These are phyloP conservation scores for Phlegmacium glaucopus DNA, from an alignment of 768 basidiomycete genomes.

Conservation along the genomic window DNA sequence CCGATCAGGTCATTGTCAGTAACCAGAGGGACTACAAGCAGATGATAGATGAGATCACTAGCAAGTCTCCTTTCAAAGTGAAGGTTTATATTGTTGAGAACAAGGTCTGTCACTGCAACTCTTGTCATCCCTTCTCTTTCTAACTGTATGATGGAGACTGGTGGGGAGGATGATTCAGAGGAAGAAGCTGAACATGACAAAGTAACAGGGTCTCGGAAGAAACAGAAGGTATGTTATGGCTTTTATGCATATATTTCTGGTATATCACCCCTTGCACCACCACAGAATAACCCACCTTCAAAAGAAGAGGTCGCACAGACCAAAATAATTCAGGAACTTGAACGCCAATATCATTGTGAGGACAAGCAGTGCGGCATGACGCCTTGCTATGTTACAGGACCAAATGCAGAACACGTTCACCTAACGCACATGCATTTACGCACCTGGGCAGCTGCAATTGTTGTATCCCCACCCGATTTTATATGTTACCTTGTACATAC, in stretches of 20 bases:
- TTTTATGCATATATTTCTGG: neutral
- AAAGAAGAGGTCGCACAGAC: slow-evolving; percentile 3
- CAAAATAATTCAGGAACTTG: slow-evolving; percentile 2
- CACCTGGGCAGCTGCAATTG: slow-evolving; percentile 12
- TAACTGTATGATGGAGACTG: neutral
- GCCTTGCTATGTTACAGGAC: slow-evolving; percentile 4
- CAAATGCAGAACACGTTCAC: slow-evolving; percentile 8
- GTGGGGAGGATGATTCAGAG: slow-evolving; percentile 1
- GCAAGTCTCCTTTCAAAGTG: neutral
- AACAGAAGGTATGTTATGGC: neutral
- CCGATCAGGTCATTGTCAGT: neutral
- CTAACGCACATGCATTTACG: slow-evolving; percentile 10
- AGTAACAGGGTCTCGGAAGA: neutral
- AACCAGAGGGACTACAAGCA: slow-evolving; percentile 1
- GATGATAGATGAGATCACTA: slow-evolving; percentile 7
- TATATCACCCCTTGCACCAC: neutral
- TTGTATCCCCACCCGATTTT: neutral
- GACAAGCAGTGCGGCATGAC: slow-evolving; percentile 1
- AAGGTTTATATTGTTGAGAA: slow-evolving; percentile 7
- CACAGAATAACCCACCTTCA: neutral
- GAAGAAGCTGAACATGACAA: neutral
- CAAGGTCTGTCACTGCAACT: slow-evolving; percentile 1
- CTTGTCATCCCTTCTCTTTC: neutral
- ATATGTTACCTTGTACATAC: neutral
- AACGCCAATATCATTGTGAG: neutral